Evolutionary conservation across 768 basidiomycete genomes (phyloP).

Genomic region (Hemileccinum impolitum): DNA sequence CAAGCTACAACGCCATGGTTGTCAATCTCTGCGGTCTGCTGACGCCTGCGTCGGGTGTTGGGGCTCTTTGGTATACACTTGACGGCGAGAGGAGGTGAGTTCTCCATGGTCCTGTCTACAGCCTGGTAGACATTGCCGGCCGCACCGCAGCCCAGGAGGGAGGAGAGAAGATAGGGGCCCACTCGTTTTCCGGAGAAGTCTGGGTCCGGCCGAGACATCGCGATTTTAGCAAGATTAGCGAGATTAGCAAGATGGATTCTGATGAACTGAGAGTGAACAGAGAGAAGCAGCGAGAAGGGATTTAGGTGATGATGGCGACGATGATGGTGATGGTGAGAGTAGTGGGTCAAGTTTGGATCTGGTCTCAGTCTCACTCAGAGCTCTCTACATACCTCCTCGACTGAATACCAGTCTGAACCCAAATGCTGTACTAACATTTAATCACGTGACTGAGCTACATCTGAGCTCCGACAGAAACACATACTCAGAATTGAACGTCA

Average conservation of each 20-base stretch:
- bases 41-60: slow-evolving; percentile 47
- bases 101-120: slow-evolving; percentile 43
- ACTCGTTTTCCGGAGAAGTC: slow-evolving; percentile 49
- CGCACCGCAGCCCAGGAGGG: slow-evolving; percentile 67
- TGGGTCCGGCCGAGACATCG: too few species aligned
- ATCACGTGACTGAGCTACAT: too few species aligned
- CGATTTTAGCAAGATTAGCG: too few species aligned
- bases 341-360: neutral
- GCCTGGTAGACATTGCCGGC: slow-evolving; percentile 79
- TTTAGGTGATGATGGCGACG: too few species aligned
- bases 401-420: too few species aligned
- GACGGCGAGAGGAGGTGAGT: slow-evolving; percentile 54
- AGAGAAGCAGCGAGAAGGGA: neutral
- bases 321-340: neutral
- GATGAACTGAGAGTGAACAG: neutral
- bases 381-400: neutral
- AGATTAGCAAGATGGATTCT: too few species aligned
- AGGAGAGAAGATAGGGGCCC: slow-evolving; percentile 58
- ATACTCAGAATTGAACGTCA: too few species aligned
- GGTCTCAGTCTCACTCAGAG: neutral
- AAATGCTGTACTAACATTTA: too few species aligned
- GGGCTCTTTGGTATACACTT: slow-evolving; percentile 66
- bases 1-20: slow-evolving; percentile 46
- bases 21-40: slow-evolving; percentile 66
- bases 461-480: too few species aligned